A percentile compares a stretch with the other conserved stretches of the same genome.
Conservation (phyloP, 2,329 filamentous ascomycete species). For the Capronia americana region DNA sequence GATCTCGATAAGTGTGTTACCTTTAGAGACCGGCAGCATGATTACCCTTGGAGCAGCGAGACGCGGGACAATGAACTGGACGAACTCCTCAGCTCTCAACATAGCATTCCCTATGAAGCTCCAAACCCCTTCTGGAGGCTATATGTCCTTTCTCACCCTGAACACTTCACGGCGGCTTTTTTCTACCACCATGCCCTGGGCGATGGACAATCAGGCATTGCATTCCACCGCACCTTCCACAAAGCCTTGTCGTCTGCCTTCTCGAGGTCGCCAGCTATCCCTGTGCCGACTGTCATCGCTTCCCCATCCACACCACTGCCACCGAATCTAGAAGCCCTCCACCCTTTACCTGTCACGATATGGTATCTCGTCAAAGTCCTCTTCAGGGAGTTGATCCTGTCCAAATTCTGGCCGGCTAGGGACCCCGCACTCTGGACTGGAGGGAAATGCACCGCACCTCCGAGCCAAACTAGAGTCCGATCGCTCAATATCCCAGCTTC, state of each 20-base stretch:
- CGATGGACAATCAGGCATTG: conserved; percentile 54
- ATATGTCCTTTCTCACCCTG: conserved; percentile 44
- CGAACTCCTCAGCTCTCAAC: conserved; percentile 49
- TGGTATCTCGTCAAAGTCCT: conserved; percentile 45
- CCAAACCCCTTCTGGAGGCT: conserved; percentile 55
- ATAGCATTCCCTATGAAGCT: conserved; percentile 49
- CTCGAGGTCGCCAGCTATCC: conserved; percentile 34
- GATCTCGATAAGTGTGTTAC: conserved; percentile 49
- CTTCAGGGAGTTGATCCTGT: conserved; percentile 40
- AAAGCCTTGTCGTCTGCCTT: conserved; percentile 50
- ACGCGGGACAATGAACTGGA: conserved; percentile 51
- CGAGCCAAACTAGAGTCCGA: conserved; percentile 24
- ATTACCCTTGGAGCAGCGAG: conserved; percentile 31
- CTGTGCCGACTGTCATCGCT: conserved; percentile 34
- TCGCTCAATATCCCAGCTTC: conserved; percentile 41
- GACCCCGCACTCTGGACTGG: conserved; percentile 49
- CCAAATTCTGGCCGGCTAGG: conserved; percentile 22
- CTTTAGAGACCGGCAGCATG: conserved; percentile 42
- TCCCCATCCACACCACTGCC: conserved; percentile 47
- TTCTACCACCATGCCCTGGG: conserved; percentile 58
- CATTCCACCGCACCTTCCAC: conserved; percentile 58
- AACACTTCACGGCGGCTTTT: conserved; percentile 52
- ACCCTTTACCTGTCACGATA: conserved; percentile 19
- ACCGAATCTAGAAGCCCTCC: conserved; percentile 31
- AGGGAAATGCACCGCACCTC: conserved; percentile 43